These are phyloP conservation scores for Glycyrrhiza uralensis DNA, from an alignment of 306 rosid genomes.

Conservation along the genomic window DNA sequence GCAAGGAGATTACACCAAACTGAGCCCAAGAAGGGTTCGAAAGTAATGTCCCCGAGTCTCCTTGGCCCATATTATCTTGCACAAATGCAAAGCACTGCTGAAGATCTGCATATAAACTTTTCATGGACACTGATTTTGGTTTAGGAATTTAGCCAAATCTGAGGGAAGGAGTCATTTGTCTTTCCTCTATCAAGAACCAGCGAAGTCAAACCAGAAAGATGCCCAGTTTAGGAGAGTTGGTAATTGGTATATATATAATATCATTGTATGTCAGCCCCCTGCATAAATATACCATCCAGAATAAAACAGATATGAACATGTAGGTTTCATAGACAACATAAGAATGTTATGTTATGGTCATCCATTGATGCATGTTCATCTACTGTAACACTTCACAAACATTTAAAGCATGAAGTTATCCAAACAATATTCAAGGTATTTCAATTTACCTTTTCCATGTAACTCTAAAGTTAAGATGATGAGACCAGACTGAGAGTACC, in stretches of 20 bases:
- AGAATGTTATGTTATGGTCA: neutral
- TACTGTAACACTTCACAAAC: neutral
- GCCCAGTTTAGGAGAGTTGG: slow-evolving; percentile 16
- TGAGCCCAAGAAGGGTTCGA: slow-evolving; percentile 54
- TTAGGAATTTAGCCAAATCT: slow-evolving; percentile 38
- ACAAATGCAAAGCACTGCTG: slow-evolving; percentile 36
- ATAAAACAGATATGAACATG: neutral
- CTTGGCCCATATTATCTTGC: slow-evolving; percentile 54
- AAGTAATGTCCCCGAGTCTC: slow-evolving; percentile 65
- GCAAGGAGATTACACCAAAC: slow-evolving; percentile 58
- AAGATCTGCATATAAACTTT: slow-evolving; percentile 27
- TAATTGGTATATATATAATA: neutral
- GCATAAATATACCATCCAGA: neutral
- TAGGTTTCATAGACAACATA: neutral
- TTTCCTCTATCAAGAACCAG: slow-evolving; percentile 11
- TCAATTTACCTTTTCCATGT: neutral
- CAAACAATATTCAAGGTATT: neutral
- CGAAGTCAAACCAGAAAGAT: neutral
- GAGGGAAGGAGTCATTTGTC: slow-evolving; percentile 39
- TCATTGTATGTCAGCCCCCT: neutral
- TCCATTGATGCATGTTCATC: neutral
- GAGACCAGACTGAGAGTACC: neutral
- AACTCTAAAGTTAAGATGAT: neutral
- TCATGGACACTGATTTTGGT: slow-evolving; percentile 23
- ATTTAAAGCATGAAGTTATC: neutral